These are phyloP conservation scores for Ophiostoma pallidulum DNA, from an alignment of 2,329 filamentous ascomycete species.

Conservation along the genomic window DNA sequence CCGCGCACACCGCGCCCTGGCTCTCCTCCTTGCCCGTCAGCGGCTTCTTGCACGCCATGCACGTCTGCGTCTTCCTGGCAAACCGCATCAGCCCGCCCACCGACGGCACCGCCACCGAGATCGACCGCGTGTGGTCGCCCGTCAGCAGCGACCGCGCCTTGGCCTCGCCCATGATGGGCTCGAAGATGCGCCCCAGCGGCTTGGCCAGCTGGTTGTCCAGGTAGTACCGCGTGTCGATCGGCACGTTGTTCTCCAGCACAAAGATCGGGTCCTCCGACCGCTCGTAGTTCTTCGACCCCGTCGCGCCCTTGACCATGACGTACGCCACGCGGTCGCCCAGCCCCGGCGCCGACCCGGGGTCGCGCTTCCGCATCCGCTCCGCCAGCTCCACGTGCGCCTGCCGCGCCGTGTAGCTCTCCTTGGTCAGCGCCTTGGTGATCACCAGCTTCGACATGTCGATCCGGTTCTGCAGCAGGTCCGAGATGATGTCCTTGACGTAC, in stretches of 20 bases:
- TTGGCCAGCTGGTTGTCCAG: conserved; percentile 97
- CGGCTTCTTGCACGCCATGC: conserved; percentile 98
- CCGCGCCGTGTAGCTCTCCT: conserved; percentile 80
- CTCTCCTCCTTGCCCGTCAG: conserved; percentile 68
- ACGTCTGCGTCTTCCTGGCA: conserved; percentile 93
- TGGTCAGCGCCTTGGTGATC: conserved; percentile 93
- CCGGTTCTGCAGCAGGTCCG: conserved; percentile 92
- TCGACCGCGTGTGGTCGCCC: conserved; percentile 89
- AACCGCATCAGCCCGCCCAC: conserved; percentile 97
- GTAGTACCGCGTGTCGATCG: conserved; percentile 97
- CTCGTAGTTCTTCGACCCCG: conserved; percentile 90
- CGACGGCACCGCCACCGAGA: conserved; percentile 82
- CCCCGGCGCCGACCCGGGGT: conserved; percentile 83
- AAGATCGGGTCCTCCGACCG: conserved; percentile 95
- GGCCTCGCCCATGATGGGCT: conserved; percentile 81
- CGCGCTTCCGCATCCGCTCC: conserved; percentile 92
- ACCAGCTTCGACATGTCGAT: conserved; percentile 98
- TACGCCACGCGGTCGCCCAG: conserved; percentile 96
- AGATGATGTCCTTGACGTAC: conserved; percentile 96
- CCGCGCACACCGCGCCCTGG: conserved; percentile 68
- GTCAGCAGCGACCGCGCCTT: conserved; percentile 79
- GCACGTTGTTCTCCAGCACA: conserved; percentile 93
- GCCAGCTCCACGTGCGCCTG: conserved; percentile 95
- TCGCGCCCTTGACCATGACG: conserved; percentile 88
- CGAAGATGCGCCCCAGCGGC: conserved; percentile 88